A percentile compares a stretch with the other conserved stretches of the same genome.
These are phyloP conservation scores for Fallopia convolvulus DNA, from an alignment of 148 eudicot genomes.

Conservation along the genomic window DNA sequence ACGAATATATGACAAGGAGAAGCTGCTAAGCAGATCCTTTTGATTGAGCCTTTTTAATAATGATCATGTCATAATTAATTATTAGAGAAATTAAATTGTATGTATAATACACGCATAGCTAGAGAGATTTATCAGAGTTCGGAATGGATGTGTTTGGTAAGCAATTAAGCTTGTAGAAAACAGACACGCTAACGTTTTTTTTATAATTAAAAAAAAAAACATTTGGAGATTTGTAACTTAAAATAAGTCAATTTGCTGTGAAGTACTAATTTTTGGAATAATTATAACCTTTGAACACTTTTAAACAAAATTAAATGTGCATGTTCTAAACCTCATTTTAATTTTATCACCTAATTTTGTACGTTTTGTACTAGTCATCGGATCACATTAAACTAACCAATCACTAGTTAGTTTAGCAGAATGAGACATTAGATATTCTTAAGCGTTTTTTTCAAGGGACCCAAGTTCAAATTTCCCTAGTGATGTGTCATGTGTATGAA, in stretches of 20 bases:
- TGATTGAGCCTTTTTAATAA: background rate
- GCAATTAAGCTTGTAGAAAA: background rate
- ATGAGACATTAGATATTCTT: too few relatives aligned
- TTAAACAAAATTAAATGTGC: too few relatives aligned
- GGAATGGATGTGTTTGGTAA: conserved; percentile 6
- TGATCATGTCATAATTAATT: background rate
- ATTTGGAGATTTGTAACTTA: background rate
- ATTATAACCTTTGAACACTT: background rate
- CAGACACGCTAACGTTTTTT: background rate
- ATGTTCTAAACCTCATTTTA: too few relatives aligned
- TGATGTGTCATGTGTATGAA: too few relatives aligned
- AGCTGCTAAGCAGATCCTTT: conserved; percentile 8
- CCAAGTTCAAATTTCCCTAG: too few relatives aligned
- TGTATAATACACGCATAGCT: background rate
- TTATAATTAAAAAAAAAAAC: background rate
- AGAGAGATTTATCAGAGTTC: background rate
- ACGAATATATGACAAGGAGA: background rate
- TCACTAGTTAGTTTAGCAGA: too few relatives aligned
- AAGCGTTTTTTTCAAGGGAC: too few relatives aligned
- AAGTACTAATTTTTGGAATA: background rate
- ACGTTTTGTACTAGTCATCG: too few relatives aligned
- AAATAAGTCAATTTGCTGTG: background rate
- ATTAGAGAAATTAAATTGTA: background rate
- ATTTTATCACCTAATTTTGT: too few relatives aligned
- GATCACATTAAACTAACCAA: too few relatives aligned